Evolutionary conservation across 2,329 filamentous ascomycete species (phyloP).

Genomic region (Rasamsonia emersonii): DNA sequence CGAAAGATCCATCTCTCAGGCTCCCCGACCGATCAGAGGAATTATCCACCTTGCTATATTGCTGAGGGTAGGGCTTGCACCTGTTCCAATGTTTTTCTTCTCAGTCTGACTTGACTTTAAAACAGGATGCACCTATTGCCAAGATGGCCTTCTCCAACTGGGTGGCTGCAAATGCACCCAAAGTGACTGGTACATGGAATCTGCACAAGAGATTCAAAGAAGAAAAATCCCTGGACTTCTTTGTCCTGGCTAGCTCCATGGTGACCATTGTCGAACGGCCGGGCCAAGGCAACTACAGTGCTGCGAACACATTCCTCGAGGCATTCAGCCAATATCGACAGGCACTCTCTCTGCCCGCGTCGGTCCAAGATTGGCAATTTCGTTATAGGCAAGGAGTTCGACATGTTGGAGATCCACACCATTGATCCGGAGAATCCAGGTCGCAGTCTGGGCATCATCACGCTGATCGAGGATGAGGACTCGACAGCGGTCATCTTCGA

Average conservation of each 20-base stretch:
- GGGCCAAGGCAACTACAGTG: slow-evolving; percentile 28
- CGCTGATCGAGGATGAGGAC: slow-evolving; percentile 46
- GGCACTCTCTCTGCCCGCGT: too few relatives aligned
- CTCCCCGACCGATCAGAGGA: too few relatives aligned
- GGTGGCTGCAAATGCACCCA: slow-evolving; percentile 3
- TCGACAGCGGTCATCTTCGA: slow-evolving; percentile 43
- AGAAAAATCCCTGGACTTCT: slow-evolving; percentile 42
- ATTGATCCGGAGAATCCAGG: slow-evolving; percentile 12
- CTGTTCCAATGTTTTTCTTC: too few relatives aligned
- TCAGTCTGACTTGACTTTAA: too few relatives aligned
- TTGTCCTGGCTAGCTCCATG: slow-evolving; percentile 32
- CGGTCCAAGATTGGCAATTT: slow-evolving; percentile 50
- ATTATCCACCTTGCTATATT: too few relatives aligned
- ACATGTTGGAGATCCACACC: slow-evolving; percentile 48
- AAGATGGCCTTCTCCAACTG: too few relatives aligned
- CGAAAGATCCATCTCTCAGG: too few relatives aligned
- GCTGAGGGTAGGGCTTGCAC: too few relatives aligned
- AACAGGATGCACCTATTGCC: too few relatives aligned
- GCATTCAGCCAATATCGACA: slow-evolving; percentile 10
- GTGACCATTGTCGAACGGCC: slow-evolving; percentile 21
- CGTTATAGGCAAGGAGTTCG: slow-evolving; percentile 52
- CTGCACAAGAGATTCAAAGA: not conserved
- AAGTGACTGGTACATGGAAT: not conserved
- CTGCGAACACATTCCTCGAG: slow-evolving; percentile 30
- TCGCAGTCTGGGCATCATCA: slow-evolving; percentile 38